A percentile compares a stretch with the other conserved stretches of the same genome.
phyloP scores from a whole-genome alignment of 2,329 filamentous ascomycete genomes.

The Davidsoniella virescens region DNA sequence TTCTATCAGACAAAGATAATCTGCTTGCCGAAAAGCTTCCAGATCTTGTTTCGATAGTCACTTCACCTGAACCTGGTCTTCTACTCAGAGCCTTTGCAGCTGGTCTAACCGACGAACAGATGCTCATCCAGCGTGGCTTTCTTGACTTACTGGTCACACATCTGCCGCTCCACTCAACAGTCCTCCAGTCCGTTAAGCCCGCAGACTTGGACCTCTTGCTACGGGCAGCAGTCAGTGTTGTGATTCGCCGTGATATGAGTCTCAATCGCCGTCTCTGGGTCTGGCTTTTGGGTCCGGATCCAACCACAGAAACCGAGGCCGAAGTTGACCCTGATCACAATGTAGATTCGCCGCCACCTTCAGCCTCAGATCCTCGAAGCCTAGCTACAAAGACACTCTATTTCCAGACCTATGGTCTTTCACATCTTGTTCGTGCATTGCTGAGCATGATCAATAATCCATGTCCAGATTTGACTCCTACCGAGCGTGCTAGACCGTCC shows the following conservation, averaged over 20 bases:
- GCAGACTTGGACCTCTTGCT: conserved; percentile 70
- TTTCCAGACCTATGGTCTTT: conserved; percentile 65
- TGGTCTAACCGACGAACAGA: conserved; percentile 70
- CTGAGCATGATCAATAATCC: conserved; percentile 58
- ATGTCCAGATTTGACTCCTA: conserved; percentile 12
- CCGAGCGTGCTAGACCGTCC: conserved; percentile 68
- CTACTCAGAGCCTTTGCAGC: conserved; percentile 84
- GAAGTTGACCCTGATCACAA: conserved; percentile 29
- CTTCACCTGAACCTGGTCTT: conserved; percentile 79
- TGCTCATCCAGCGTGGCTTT: conserved; percentile 86
- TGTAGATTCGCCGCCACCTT: conserved; percentile 28
- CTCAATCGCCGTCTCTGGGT: conserved; percentile 88
- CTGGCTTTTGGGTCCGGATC: conserved; percentile 79
- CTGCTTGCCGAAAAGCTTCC: not conserved
- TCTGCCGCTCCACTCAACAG: conserved; percentile 65
- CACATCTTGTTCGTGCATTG: conserved; percentile 57
- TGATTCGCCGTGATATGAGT: conserved; percentile 87
- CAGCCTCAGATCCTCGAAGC: conserved; percentile 28
- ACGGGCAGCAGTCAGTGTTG: conserved; percentile 69
- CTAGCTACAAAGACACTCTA: conserved; percentile 53
- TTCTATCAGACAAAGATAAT: conserved; percentile 23
- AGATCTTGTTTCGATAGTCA: conserved; percentile 44
- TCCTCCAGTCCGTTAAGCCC: conserved; percentile 60
- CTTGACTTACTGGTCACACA: conserved; percentile 84
- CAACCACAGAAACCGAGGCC: conserved; percentile 18